These are phyloP conservation scores for Cytospora schulzeri DNA, from an alignment of 2,329 filamentous ascomycete genomes.

Conservation along the genomic window DNA sequence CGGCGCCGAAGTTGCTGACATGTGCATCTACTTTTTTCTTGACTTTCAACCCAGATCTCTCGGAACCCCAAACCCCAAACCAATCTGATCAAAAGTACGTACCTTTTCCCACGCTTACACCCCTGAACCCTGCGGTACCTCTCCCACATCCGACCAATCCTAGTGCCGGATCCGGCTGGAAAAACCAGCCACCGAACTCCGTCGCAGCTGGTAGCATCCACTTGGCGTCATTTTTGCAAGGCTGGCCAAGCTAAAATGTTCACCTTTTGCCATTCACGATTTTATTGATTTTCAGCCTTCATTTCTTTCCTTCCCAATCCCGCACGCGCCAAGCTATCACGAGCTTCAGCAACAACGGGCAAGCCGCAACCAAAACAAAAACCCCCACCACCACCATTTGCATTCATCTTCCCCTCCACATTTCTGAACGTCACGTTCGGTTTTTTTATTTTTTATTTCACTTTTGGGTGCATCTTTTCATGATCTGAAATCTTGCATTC, in stretches of 20 bases:
- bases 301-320: constrained; percentile 28
- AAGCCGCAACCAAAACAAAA: constrained; percentile 25
- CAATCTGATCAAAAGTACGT: constrained; percentile 10
- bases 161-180: constrained; percentile 11
- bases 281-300: constrained; percentile 36
- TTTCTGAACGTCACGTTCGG: constrained; percentile 10
- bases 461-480: not conserved
- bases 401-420: constrained; percentile 8
- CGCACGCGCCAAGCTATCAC: constrained; percentile 32
- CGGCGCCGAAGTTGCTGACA: constrained; percentile 34
- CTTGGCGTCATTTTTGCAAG: constrained; percentile 30
- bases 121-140: constrained; percentile 17
- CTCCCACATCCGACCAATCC: constrained; percentile 16
- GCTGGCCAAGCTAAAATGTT: constrained; percentile 32
- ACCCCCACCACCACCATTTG: constrained; percentile 3
- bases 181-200: constrained; percentile 28
- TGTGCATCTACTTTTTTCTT: constrained; percentile 30
- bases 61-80: not conserved
- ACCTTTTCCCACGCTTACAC: not conserved
- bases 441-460: not conserved
- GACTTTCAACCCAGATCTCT: constrained; percentile 17
- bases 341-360: constrained; percentile 27
- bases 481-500: not conserved
- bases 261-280: constrained; percentile 27
- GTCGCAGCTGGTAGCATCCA: constrained; percentile 20